Evolutionary conservation across 768 basidiomycete species (phyloP), one percentile per base, ranked within the genome.

Genomic region (Zangia roseola): DNA sequence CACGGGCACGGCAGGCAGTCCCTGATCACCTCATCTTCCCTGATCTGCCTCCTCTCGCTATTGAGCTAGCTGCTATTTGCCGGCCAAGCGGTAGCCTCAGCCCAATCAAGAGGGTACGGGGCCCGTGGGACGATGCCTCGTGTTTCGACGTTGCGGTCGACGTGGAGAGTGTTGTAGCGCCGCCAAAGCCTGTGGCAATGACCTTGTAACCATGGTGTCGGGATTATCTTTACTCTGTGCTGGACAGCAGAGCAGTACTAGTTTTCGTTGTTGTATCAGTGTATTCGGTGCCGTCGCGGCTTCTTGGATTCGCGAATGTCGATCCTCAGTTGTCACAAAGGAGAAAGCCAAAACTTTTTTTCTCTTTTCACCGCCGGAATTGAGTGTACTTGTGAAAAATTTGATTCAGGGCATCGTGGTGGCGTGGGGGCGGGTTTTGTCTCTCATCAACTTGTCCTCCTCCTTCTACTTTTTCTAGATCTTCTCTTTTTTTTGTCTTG

Each of bases 71-170:
- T 43, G 26, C 49, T 43, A 43, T 57, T 37, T 48, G 57, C 57
- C 9, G 54, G 56, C 24, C 56, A 50, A 35, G 46, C 16, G 43
- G 58, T 42, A 50, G 45, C 14, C 34, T 47, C 47, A 50, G 57
- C 9, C 49, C 57, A 37, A 46, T 35, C 20, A 62, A 58, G 49
- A 35, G 55, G 21, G 37, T 69, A 34, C 72, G 80, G 16, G 81
- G 81, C 0, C 81, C 83, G 16, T 83, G 83, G 82, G 78, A 82
- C 57, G 78, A 83, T 56, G 75, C 78, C 23, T 67, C 73, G 40
- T 70, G 72, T 49, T 73, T 81, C 35, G 25, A 52, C 14, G 49
- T 76, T 34, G 65, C 54, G 20, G 61, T 83, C 49, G 74, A 82
- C 52, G 72, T 81, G 49, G 75, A 74, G 45, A 67, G 61, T 31